Evolutionary conservation across 345 rosid genomes (phyloP).

Genomic region (Abelmoschus esculentus): DNA sequence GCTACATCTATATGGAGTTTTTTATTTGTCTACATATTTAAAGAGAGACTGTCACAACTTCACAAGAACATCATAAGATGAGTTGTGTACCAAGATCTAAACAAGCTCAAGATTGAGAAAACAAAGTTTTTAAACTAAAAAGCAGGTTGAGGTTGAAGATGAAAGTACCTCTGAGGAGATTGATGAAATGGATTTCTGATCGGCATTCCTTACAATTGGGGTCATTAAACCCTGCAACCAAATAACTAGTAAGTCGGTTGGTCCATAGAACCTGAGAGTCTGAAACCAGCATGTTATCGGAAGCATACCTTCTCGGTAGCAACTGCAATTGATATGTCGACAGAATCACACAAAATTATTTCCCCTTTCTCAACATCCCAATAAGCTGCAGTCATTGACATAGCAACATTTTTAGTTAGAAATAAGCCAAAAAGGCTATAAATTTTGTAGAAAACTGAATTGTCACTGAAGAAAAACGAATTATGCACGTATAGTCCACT

Average conservation of each 20-base stretch:
- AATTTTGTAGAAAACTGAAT: neutral
- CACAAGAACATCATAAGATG: neutral
- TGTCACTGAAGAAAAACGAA: neutral
- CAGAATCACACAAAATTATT: conserved; percentile 50
- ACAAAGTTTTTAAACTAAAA: neutral
- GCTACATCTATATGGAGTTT: neutral
- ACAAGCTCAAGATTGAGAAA: neutral
- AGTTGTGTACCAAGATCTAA: neutral
- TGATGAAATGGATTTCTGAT: conserved; percentile 82
- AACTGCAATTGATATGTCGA: conserved; percentile 93
- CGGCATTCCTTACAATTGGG: conserved; percentile 82
- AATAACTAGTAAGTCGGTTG: conserved; percentile 13
- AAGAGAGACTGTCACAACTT: neutral
- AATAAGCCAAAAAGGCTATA: neutral
- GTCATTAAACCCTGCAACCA: conserved; percentile 86
- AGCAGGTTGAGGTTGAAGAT: neutral
- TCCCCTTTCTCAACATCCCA: conserved; percentile 78
- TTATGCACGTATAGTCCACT: neutral
- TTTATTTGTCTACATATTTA: neutral
- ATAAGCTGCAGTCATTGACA: conserved; percentile 47
- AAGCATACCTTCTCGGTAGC: conserved; percentile 88
- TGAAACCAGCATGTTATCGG: conserved; percentile 10
- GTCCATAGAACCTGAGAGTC: conserved; percentile 8
- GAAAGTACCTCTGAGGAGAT: conserved; percentile 70
- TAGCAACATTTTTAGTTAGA: conserved; percentile 15